These are phyloP conservation scores for Exophiala calicioides DNA, from an alignment of 2,329 filamentous ascomycete species.

Conservation along the genomic window DNA sequence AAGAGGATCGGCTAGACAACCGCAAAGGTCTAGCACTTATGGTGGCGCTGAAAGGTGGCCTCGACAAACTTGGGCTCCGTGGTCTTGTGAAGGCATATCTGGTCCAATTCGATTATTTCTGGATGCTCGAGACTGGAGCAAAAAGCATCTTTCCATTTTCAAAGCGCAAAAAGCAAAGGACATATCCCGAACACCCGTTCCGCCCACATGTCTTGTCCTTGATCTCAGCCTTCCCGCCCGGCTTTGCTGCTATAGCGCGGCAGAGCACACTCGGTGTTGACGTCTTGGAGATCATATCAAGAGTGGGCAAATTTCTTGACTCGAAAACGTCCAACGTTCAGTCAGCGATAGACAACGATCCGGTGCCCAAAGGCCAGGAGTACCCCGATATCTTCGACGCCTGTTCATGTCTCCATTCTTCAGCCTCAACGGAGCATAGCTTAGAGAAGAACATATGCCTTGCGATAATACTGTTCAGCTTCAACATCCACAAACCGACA, in stretches of 20 bases:
- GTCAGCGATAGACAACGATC: constrained; percentile 5
- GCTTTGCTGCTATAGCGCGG: constrained; percentile 13
- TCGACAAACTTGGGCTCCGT: constrained; percentile 14
- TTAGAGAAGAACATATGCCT: constrained; percentile 22
- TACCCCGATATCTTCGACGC: constrained; percentile 21
- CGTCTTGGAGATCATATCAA: constrained; percentile 16
- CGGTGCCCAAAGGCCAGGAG: constrained; percentile 12
- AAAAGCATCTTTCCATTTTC: constrained; percentile 13
- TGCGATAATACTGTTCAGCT: constrained; percentile 21
- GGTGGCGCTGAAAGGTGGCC: constrained; percentile 22
- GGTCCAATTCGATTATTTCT: constrained; percentile 21
- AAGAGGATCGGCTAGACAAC: constrained; percentile 12
- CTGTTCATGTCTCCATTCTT: constrained; percentile 22
- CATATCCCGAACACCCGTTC: constrained; percentile 19
- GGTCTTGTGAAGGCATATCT: constrained; percentile 19
- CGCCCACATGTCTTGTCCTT: constrained; percentile 5
- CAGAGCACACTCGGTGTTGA: constrained; percentile 15
- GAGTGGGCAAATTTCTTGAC: constrained; percentile 16
- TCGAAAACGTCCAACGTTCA: constrained; percentile 6
- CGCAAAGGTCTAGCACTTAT: constrained; percentile 20
- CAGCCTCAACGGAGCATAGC: constrained; percentile 17
- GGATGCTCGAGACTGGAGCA: constrained; percentile 20
- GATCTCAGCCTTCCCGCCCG: constrained; percentile 9
- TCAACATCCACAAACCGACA: constrained; percentile 13
- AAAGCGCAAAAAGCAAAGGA: constrained; percentile 8